Base-by-base conservation (phyloP, 345 rosid genomes). In the Ceriops tagal region DNA sequence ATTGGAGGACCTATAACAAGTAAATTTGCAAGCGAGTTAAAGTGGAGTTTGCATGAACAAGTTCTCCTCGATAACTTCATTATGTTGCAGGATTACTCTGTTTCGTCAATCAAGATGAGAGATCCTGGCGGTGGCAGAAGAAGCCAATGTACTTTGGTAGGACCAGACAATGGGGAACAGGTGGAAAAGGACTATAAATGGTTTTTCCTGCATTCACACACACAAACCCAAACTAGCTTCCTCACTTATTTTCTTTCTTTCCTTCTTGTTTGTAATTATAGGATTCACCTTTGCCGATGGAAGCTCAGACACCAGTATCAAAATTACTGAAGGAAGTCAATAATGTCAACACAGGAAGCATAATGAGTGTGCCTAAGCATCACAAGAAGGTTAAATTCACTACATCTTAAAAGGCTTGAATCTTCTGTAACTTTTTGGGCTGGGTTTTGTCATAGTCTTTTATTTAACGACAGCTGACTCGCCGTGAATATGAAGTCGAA, bases 401-500 rank as follows among this genome's bases (percentile, higher is more conserved):
- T 65, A 15, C 4, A 56, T 56, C 59, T 24, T 56, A 4, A 3
- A 24, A 24, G 59, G 8, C 28, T 8, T 3, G 28, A 26, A 8
- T 21, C 27, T 8, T 70, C 37, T 61, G 19, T 62, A 30, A 2
- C 27, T 35, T 3, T 24, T 27, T 22, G 2, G 11, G 13, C 49
- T 32, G 8, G 31, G 15, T 13, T 24, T 21, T 30, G 11, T 65
- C 59, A 65, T 61, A 63, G 27, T 61, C 68, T 64, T 56, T 61
- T 60, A 26, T 63, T 53, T 52, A 37, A 51, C 66, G 66, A 73
- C 81, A 90, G 98, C 95, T 92, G 63, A 82, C 86, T 61, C 92
- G 61, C 68, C 95, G 60, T 75, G 93, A 88, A 75, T 88, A 90
- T 79, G 95, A 90, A 78, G 81, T 85, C 68, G 95, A 92, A 76